A percentile compares a stretch with the other conserved stretches of the same genome.
Evolutionary conservation across 1,284 basidiomycete species (phyloP).

Genomic region (Boletellus deceptivus): DNA sequence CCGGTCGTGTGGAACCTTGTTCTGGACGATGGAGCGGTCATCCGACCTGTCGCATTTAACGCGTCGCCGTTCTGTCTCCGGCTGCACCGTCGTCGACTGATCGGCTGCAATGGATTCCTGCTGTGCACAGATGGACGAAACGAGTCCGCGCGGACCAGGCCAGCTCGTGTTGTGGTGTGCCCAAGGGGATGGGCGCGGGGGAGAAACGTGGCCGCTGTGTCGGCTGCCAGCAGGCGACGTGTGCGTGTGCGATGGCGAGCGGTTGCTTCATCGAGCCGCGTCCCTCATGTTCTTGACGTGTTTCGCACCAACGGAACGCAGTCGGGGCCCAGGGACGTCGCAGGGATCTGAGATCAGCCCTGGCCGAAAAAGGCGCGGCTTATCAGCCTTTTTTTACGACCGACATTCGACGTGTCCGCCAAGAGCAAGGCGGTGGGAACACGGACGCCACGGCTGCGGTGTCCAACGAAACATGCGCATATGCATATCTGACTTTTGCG

Average conservation of each 20-base stretch:
- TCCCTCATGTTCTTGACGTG: constrained; percentile 31
- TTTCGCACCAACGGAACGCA: neutral
- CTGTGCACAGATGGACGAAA: constrained; percentile 5
- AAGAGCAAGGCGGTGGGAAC: constrained; percentile 2
- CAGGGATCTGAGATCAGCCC: constrained; percentile 17
- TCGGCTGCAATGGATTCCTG: constrained; percentile 24
- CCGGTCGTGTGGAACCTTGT: constrained; percentile 22
- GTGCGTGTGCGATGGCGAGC: neutral
- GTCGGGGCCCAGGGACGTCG: no score
- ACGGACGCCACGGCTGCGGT: no score
- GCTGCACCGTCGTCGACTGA: constrained; percentile 23
- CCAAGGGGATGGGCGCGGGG: neutral
- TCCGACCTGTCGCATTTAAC: constrained; percentile 19
- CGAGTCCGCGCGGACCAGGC: no score
- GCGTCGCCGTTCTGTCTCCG: constrained; percentile 31
- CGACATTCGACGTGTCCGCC: constrained; percentile 15
- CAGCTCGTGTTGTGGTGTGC: neutral
- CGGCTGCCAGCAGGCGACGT: no score
- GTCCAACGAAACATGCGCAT: neutral
- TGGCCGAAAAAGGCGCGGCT: constrained; percentile 11
- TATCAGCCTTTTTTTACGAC: constrained; percentile 29
- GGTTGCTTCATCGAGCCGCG: constrained; percentile 11
- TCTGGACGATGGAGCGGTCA: neutral
- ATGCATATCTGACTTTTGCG: constrained; percentile 21
- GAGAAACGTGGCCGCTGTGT: no score